Evolutionary conservation across 352 stramenopile genomes (phyloP).

Genomic region (Globisporangium yorkense): DNA sequence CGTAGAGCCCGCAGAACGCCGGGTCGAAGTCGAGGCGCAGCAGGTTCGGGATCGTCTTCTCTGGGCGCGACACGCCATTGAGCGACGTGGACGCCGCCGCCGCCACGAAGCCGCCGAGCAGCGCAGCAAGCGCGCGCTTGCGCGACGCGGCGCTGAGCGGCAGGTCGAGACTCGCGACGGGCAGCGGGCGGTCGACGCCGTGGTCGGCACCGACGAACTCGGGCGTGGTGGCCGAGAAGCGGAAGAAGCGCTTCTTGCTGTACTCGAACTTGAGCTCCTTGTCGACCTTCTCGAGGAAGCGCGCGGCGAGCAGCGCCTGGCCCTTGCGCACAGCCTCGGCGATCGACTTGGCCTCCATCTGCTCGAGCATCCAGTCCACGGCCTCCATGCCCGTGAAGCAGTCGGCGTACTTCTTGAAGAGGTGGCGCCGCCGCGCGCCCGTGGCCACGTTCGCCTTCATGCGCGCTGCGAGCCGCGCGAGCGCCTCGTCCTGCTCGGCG

Average conservation of each 20-base stretch:
- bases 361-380: slow-evolving; percentile 84
- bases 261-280: slow-evolving; percentile 84
- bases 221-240: slow-evolving; percentile 69
- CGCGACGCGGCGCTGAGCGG: slow-evolving; percentile 53
- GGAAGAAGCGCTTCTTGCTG: slow-evolving; percentile 77
- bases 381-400: slow-evolving; percentile 84
- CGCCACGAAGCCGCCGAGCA: slow-evolving; percentile 74
- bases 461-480: slow-evolving; percentile 60
- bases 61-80: slow-evolving; percentile 68
- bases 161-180: slow-evolving; percentile 54
- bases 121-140: slow-evolving; percentile 50
- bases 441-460: slow-evolving; percentile 81
- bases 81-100: slow-evolving; percentile 73
- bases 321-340: slow-evolving; percentile 76
- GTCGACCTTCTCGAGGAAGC: slow-evolving; percentile 78
- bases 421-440: slow-evolving; percentile 57
- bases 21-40: slow-evolving; percentile 68
- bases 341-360: slow-evolving; percentile 80
- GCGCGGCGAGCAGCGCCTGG: slow-evolving; percentile 53
- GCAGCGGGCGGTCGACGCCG: slow-evolving; percentile 24
- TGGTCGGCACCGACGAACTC: slow-evolving; percentile 48
- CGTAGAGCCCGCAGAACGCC: slow-evolving; percentile 65
- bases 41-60: slow-evolving; percentile 77
- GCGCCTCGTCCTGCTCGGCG: slow-evolving; percentile 59
- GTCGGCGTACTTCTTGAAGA: slow-evolving; percentile 81